A percentile compares a stretch with the other conserved stretches of the same genome.
Conservation (phyloP, 345 rosid genomes). For the Arabis hirsuta region DNA sequence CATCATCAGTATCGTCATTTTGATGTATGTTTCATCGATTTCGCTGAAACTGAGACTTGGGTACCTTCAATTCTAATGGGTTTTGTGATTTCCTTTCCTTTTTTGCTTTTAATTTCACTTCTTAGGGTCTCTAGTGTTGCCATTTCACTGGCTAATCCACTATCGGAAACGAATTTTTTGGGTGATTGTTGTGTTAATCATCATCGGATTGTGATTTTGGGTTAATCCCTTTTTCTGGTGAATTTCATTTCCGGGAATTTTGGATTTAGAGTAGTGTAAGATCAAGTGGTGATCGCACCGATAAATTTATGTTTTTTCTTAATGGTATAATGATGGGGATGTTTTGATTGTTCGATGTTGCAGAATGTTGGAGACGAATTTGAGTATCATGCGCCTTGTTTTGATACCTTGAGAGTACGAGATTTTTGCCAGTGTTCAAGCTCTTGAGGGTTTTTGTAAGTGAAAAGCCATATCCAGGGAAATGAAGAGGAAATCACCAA, state of each 20-base stretch:
- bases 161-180: not conserved
- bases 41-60: constrained; percentile 6
- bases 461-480: constrained; percentile 26
- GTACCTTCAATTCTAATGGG: constrained; percentile 8
- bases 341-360: constrained; percentile 21
- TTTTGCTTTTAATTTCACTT: constrained; percentile 29
- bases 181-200: not conserved
- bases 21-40: constrained; percentile 10
- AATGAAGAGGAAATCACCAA: constrained; percentile 73
- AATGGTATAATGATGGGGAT: constrained; percentile 1
- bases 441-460: not conserved
- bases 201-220: not conserved
- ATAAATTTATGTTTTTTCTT: not conserved
- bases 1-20: not conserved
- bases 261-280: constrained; percentile 1
- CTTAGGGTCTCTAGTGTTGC: not conserved
- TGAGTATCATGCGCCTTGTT: constrained; percentile 19
- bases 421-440: not conserved
- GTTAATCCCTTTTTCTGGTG: not conserved
- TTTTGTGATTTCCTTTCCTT: not conserved
- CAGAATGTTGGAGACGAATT: constrained; percentile 43
- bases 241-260: not conserved
- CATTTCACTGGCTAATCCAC: not conserved
- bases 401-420: constrained; percentile 3
- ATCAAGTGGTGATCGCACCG: constrained; percentile 24